Conservation (phyloP, 768 basidiomycete species). For the Pholiota molesta region DNA sequence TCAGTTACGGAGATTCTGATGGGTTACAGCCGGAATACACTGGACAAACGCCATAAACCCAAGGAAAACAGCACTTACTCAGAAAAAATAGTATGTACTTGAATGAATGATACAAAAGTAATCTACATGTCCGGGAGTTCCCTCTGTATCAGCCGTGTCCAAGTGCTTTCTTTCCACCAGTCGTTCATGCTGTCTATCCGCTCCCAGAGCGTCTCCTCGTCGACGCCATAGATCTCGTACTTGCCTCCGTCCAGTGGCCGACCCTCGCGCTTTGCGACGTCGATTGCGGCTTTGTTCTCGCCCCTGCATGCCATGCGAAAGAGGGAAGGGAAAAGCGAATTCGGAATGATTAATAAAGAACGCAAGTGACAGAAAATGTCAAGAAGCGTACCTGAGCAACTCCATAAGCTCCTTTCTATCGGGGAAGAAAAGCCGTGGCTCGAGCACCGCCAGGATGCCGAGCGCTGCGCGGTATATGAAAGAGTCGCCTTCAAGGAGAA, state of each 20-base stretch:
- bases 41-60: neutral
- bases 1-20: neutral
- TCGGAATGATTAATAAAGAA: neutral
- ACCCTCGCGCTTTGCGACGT: constrained; percentile 79
- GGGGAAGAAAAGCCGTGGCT: constrained; percentile 88
- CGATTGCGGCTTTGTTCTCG: constrained; percentile 79
- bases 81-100: neutral
- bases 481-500: constrained; percentile 87
- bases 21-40: neutral
- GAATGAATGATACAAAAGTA: neutral
- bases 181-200: constrained; percentile 81
- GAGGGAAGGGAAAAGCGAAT: neutral
- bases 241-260: constrained; percentile 65
- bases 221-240: constrained; percentile 86
- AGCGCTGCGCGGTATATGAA: constrained; percentile 86
- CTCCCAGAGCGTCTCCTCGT: constrained; percentile 87
- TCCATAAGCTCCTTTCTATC: constrained; percentile 79
- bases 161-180: constrained; percentile 94
- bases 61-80: neutral
- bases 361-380: neutral
- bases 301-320: constrained; percentile 49
- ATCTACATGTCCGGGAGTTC: constrained; percentile 77
- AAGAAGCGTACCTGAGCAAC: constrained; percentile 58
- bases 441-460: constrained; percentile 81
- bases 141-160: constrained; percentile 78